These are phyloP conservation scores for Aspergillus sp. DNA, from an alignment of 2,329 filamentous ascomycete species.

Conservation along the genomic window DNA sequence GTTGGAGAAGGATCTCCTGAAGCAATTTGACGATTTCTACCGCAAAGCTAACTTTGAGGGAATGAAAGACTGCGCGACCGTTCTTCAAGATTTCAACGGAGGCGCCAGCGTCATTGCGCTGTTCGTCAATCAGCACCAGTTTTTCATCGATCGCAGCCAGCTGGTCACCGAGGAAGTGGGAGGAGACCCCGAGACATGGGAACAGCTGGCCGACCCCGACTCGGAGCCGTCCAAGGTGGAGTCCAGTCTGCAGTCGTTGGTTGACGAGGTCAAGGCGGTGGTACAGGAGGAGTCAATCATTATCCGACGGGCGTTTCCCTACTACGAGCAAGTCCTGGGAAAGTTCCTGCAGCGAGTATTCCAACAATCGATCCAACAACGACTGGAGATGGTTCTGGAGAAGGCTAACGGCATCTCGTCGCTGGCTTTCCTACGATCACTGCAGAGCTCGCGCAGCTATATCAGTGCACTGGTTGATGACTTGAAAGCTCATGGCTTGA, in stretches of 20 bases:
- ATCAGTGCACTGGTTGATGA: constrained; percentile 88
- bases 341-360: constrained; percentile 96
- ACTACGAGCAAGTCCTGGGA: constrained; percentile 87
- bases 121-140: constrained; percentile 98
- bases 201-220: constrained; percentile 90
- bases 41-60: constrained; percentile 92
- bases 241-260: constrained; percentile 82
- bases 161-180: constrained; percentile 80
- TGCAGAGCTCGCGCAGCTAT: constrained; percentile 88
- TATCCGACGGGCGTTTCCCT: constrained; percentile 94
- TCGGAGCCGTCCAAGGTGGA: constrained; percentile 88
- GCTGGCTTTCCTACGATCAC: constrained; percentile 81
- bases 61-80: constrained; percentile 95
- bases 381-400: constrained; percentile 90
- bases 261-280: constrained; percentile 92
- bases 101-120: constrained; percentile 91
- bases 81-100: constrained; percentile 92
- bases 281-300: constrained; percentile 97
- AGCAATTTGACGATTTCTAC: constrained; percentile 97
- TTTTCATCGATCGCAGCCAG: constrained; percentile 96
- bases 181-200: constrained; percentile 69
- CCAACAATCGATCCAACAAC: constrained; percentile 95
- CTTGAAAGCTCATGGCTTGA: constrained; percentile 88
- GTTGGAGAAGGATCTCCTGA: constrained; percentile 88
- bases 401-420: constrained; percentile 92